Conservation (phyloP, 1,139 yeast species). For the Debaryomycetaceae sp. region DNA sequence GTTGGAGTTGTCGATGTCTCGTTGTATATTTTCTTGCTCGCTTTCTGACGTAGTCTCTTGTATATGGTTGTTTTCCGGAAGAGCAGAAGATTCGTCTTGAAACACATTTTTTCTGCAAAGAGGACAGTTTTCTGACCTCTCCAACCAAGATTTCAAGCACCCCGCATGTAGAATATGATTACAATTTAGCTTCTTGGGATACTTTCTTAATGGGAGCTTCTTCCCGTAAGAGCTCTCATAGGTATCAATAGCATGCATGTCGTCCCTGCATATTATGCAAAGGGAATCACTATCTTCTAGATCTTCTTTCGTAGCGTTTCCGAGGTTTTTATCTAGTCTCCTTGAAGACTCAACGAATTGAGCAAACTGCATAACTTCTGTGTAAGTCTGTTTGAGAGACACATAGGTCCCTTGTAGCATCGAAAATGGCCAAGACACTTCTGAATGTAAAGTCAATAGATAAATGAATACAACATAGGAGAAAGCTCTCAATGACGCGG, state of each 20-base stretch:
- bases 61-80: not conserved
- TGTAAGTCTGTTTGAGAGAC: slow-evolving; percentile 47
- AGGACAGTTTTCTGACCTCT: slow-evolving; percentile 88
- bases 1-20: not conserved
- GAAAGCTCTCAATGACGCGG: slow-evolving; percentile 38
- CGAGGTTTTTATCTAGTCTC: slow-evolving; percentile 62
- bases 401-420: slow-evolving; percentile 65
- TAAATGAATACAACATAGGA: slow-evolving; percentile 35
- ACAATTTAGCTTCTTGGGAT: slow-evolving; percentile 76
- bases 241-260: slow-evolving; percentile 51
- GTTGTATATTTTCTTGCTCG: not conserved
- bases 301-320: slow-evolving; percentile 59
- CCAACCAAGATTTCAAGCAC: slow-evolving; percentile 91
- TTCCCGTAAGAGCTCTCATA: slow-evolving; percentile 20
- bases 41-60: not conserved
- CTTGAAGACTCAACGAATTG: slow-evolving; percentile 60
- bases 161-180: slow-evolving; percentile 88
- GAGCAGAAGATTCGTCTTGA: slow-evolving; percentile 3
- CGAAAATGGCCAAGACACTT: slow-evolving; percentile 61
- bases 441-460: slow-evolving; percentile 44
- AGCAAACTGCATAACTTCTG: slow-evolving; percentile 49
- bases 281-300: slow-evolving; percentile 56
- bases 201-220: slow-evolving; percentile 38
- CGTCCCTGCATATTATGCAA: slow-evolving; percentile 85
- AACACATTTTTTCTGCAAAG: slow-evolving; percentile 79